These are phyloP conservation scores for Ganoderma leucocontextum DNA, from an alignment of 1,284 basidiomycete species.

Conservation along the genomic window DNA sequence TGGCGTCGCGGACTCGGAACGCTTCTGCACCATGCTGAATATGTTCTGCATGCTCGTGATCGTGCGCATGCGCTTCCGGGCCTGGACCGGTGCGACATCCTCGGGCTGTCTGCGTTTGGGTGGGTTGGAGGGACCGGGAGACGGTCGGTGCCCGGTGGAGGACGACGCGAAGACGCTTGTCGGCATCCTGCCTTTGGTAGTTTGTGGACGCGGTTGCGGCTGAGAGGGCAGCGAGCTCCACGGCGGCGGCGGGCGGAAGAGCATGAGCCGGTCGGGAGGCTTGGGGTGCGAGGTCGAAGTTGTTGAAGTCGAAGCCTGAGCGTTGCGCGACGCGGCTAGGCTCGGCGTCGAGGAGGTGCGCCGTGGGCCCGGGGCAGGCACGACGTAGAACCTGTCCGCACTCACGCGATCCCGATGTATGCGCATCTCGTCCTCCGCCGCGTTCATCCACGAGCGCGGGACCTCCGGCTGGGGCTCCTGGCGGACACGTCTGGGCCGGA, in stretches of 20 bases:
- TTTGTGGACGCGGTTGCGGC: conserved; percentile 1
- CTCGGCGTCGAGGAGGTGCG: not conserved
- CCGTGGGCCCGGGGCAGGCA: not conserved
- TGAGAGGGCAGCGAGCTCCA: conserved; percentile 42
- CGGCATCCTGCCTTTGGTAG: conserved; percentile 11
- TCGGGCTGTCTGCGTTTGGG: conserved; percentile 18
- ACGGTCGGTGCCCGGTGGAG: not conserved
- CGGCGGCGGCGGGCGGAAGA: conserved; percentile 53
- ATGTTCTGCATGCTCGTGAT: conserved; percentile 27
- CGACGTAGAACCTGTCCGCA: conserved; percentile 5
- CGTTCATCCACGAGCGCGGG: not conserved
- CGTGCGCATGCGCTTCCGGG: conserved; percentile 25
- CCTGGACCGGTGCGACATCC: conserved; percentile 14
- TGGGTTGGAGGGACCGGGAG: not conserved
- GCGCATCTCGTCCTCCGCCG: conserved; percentile 2
- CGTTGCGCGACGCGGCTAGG: not conserved
- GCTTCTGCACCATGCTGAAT: conserved; percentile 28
- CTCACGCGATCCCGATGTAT: not conserved
- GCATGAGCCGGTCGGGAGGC: conserved; percentile 45
- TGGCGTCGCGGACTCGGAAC: conserved; percentile 6
- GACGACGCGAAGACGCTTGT: conserved; percentile 15
- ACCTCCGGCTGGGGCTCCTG: not conserved
- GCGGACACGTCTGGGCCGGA: not conserved
- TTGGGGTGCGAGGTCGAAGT: not conserved
- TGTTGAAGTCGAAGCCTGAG: not conserved